Conservation (phyloP, 495 filamentous ascomycete genomes). For the Xylaria venustula region DNA sequence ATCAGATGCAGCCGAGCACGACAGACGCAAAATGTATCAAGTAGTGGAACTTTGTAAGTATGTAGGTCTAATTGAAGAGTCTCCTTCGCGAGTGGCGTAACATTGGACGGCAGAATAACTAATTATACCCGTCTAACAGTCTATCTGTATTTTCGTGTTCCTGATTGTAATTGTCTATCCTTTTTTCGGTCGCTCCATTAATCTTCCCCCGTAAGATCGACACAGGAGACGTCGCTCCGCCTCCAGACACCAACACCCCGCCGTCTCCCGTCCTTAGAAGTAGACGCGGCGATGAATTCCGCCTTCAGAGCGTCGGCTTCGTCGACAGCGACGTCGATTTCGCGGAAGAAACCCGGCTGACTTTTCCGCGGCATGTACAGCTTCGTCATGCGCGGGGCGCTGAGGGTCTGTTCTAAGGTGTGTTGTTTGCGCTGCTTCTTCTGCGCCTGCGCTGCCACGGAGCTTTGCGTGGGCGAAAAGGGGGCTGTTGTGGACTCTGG, state of each 20-base stretch:
- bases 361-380: conserved; percentile 30
- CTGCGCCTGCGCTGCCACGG: not conserved
- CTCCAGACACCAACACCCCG: conserved; percentile 27
- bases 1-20: no score
- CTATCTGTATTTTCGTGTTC: no score
- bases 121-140: no score
- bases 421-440: conserved; percentile 13
- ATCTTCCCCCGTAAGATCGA: conserved; percentile 43
- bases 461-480: not conserved
- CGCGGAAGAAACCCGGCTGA: conserved; percentile 30
- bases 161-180: no score
- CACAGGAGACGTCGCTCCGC: conserved; percentile 34
- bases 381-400: conserved; percentile 19
- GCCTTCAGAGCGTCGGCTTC: conserved; percentile 20
- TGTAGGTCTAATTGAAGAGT: no score
- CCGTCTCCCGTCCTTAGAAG: not conserved
- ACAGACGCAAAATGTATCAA: no score
- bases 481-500: not conserved
- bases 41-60: no score
- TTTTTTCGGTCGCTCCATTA: no score
- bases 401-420: conserved; percentile 13
- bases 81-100: no score
- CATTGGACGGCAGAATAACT: no score
- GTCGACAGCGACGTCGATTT: conserved; percentile 32
- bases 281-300: not conserved